phyloP scores from a whole-genome alignment of 225 moss, liverwort and hornwort species.

The Physcomitrellopsis africana region DNA sequence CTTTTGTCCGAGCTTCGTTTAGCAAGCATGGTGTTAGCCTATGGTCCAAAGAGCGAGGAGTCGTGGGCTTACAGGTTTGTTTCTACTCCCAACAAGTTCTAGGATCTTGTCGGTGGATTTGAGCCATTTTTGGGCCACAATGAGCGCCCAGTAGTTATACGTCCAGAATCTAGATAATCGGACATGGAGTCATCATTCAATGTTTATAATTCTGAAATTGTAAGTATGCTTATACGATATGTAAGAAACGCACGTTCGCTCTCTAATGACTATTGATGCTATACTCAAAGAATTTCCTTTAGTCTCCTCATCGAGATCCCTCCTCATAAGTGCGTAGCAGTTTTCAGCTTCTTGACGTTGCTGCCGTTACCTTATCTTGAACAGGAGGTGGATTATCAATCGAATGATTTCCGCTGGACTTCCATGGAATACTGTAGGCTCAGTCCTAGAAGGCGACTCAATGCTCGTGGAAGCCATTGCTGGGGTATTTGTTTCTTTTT shows the following conservation, averaged over 20 bases:
- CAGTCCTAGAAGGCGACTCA: constrained; percentile 73
- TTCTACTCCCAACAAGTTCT: constrained; percentile 12
- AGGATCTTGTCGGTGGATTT: not conserved
- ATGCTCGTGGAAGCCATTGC: constrained; percentile 91
- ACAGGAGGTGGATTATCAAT: constrained; percentile 88
- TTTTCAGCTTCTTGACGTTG: constrained; percentile 37
- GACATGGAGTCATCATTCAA: constrained; percentile 19
- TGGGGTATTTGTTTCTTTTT: constrained; percentile 55
- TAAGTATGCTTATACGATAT: not conserved
- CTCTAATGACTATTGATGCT: constrained; percentile 1
- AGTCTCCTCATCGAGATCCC: constrained; percentile 12
- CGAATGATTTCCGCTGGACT: constrained; percentile 65
- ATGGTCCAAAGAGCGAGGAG: constrained; percentile 97
- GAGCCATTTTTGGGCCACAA: no score
- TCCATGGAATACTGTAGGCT: constrained; percentile 50
- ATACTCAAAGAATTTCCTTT: not conserved
- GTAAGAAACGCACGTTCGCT: not conserved
- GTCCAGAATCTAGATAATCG: not conserved
- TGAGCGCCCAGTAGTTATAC: no score
- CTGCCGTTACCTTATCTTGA: constrained; percentile 23
- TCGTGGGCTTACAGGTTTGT: constrained; percentile 93
- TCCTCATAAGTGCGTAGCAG: constrained; percentile 11
- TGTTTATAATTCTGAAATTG: constrained; percentile 13
- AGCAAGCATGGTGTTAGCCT: constrained; percentile 82
- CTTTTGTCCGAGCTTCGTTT: constrained; percentile 75